Evolutionary conservation across 495 filamentous ascomycete genomes (phyloP), one percentile per base, ranked within the genome.

Genomic region (Daldinia concentrica): DNA sequence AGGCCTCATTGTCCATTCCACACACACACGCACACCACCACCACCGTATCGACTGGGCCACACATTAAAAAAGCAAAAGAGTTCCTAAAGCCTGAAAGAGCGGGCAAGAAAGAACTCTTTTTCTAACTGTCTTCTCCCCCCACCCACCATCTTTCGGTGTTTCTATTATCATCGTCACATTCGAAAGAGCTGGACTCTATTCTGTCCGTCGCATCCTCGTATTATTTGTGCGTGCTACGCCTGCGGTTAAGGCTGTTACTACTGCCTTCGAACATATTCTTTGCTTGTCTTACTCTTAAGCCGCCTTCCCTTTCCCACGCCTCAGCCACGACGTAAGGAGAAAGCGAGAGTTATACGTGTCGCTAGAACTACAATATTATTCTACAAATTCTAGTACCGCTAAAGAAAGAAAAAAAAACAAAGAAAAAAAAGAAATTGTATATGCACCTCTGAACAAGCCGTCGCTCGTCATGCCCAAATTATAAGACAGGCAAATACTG

Each of bases 141-240:
- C 66, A 64, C 72, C 30, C 56, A 52, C 48, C 56, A 60, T 67
- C 54, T 60, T 68, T 68, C 27, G 50, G 55, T 48, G 41, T 58
- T 59, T 66, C 57, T 45, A 66, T 63, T 73, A 12, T 34, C 22
- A 66, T 63, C 71, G 30, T 62, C 58, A 66, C 56, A 43, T 62
- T 68, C 34, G 58, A 66, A 62, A 71, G 68, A 74, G 67, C 72
- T 67, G 72, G 64, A 41, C 71, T 73, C 72, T 69, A 14, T 58
- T 37, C 39, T 58, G 22, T 58, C 54, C 62, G 58, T 50, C 37
- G 52, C 39, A 37, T 59, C 37, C 34, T 61, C 48, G 30, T 64
- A 63, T 57, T 57, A 43, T 58, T 55, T 24, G 34, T 58, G n/a
- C 11, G 19, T 65, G 24, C 36, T 65, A 34, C 17, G 59, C 17